phyloP scores from a whole-genome alignment of 1,139 yeast species.

The Lodderomyces orthopsilosis region DNA sequence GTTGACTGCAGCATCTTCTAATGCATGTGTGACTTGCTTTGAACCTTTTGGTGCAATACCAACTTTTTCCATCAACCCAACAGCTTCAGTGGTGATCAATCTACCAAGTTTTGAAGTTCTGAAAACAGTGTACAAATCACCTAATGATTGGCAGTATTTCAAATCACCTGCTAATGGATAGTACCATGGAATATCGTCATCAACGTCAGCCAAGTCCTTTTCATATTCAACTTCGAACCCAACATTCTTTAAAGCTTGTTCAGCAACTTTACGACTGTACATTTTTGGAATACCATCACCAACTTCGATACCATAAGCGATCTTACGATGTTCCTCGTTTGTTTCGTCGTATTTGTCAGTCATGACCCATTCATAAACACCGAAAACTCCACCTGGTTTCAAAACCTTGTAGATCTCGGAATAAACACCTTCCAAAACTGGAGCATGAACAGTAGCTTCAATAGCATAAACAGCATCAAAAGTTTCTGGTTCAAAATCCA shows the following conservation, averaged over 20 bases:
- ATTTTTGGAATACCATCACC: conserved; percentile 99
- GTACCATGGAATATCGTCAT: conserved; percentile 94
- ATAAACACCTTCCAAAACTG: conserved; percentile 93
- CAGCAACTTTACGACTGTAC: conserved; percentile 84
- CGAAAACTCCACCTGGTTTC: conserved; percentile 96
- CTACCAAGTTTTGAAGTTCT: conserved; percentile 91
- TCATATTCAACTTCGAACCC: conserved; percentile 81
- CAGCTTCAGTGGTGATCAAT: conserved; percentile 74
- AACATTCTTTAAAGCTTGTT: conserved; percentile 77
- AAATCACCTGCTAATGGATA: conserved; percentile 95
- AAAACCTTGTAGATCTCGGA: conserved; percentile 91
- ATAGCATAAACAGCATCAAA: conserved; percentile 98
- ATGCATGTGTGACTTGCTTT: conserved; percentile 81
- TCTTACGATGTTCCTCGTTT: conserved; percentile 87
- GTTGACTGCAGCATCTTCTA: conserved; percentile 96
- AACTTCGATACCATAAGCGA: conserved; percentile 94
- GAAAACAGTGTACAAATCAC: conserved; percentile 79
- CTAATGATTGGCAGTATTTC: conserved; percentile 75
- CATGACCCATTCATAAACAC: conserved; percentile 99
- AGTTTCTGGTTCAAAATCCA: conserved; percentile 87
- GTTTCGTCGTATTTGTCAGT: conserved; percentile 87
- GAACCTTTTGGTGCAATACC: conserved; percentile 96
- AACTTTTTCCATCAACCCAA: conserved; percentile 74
- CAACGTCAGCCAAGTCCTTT: conserved; percentile 78
- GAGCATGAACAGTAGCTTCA: conserved; percentile 98